A percentile compares a stretch with the other conserved stretches of the same genome.
Conservation (phyloP, 805 yeast species). For the Schwanniomyces yamadae region DNA sequence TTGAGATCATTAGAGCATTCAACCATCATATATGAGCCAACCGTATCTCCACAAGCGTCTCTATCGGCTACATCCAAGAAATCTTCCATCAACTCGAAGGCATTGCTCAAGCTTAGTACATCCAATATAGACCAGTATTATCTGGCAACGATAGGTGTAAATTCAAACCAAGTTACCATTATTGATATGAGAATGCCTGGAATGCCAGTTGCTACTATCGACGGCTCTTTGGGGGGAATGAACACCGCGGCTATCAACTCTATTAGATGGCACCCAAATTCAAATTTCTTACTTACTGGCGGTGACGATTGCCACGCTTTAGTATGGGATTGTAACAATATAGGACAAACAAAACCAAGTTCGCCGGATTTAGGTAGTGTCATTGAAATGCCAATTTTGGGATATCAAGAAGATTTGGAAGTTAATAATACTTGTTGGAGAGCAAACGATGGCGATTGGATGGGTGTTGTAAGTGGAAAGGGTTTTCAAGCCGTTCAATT, state of each 20-base stretch:
- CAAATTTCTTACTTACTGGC: constrained; percentile 61
- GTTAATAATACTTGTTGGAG: constrained; percentile 77
- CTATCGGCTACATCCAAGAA: constrained; percentile 2
- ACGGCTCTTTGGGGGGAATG: constrained; percentile 47
- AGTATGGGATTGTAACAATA: constrained; percentile 57
- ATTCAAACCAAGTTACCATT: constrained; percentile 62
- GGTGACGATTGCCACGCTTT: constrained; percentile 73
- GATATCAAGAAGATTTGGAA: constrained; percentile 65
- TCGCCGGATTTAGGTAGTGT: constrained; percentile 7
- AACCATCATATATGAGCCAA: constrained; percentile 80
- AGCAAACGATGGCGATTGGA: constrained; percentile 69
- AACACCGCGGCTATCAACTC: constrained; percentile 69
- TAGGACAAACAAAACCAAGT: constrained; percentile 12
- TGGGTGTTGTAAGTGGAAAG: constrained; percentile 70
- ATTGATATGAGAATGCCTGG: constrained; percentile 90
- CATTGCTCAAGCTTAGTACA: constrained; percentile 73
- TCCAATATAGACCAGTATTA: constrained; percentile 79
- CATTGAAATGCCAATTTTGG: constrained; percentile 40
- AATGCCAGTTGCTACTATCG: constrained; percentile 65
- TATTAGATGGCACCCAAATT: constrained; percentile 81
- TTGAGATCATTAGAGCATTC: constrained; percentile 86
- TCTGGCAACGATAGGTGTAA: constrained; percentile 77
- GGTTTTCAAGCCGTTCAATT: constrained; percentile 61
- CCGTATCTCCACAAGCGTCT: constrained; percentile 9
- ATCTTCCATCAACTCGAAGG: constrained; percentile 37